phyloP scores from a whole-genome alignment of 805 yeast genomes.

The Pichia deserticola region DNA sequence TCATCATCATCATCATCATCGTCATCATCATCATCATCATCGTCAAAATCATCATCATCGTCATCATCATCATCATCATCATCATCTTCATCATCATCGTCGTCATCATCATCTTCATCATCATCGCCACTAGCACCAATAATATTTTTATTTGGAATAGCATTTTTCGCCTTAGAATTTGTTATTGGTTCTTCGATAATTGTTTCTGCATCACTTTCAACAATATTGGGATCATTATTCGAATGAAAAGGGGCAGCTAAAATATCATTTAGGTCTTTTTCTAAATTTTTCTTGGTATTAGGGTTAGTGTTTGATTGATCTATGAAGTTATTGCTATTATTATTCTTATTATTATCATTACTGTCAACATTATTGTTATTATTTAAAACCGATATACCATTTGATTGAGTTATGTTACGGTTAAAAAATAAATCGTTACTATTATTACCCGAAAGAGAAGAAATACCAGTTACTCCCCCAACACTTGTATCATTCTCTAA shows the following conservation, averaged over 20 bases:
- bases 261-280: conserved; percentile 4
- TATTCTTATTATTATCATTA: background rate
- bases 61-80: conserved; percentile 8
- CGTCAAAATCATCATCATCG: conserved; percentile 1
- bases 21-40: conserved; percentile 5
- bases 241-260: background rate
- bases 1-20: conserved; percentile 15
- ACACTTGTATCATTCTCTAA: conserved; percentile 7
- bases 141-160: background rate
- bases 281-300: background rate
- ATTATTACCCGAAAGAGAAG: background rate
- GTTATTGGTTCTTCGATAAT: conserved; percentile 5
- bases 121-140: background rate
- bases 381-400: background rate
- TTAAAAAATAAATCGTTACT: conserved; percentile 8
- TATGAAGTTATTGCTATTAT: background rate
- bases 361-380: background rate
- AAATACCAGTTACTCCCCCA: background rate
- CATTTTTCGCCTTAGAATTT: too few relatives aligned
- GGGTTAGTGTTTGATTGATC: background rate
- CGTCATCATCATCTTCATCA: conserved; percentile 17
- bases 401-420: background rate
- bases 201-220: conserved; percentile 22
- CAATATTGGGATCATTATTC: background rate
- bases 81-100: conserved; percentile 11